phyloP scores from a whole-genome alignment of 1,284 basidiomycete genomes.

The Ganoderma lingzhi region DNA sequence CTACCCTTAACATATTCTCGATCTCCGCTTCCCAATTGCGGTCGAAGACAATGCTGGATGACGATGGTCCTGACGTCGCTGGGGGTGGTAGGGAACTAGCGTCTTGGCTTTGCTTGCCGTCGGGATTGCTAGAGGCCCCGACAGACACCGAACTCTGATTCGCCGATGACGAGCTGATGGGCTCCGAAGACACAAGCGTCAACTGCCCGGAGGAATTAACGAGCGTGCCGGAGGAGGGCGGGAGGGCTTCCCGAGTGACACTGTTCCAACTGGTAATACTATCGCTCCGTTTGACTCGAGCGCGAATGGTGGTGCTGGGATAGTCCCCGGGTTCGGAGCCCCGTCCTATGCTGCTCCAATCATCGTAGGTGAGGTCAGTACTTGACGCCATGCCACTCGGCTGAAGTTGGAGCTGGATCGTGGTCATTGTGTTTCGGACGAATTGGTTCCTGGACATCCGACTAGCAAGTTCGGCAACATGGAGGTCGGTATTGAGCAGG shows the following conservation, averaged over 20 bases:
- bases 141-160: conserved; percentile 58
- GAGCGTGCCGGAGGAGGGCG: conserved; percentile 42
- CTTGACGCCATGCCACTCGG: conserved; percentile 59
- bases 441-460: conserved; percentile 97
- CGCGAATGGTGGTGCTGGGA: conserved; percentile 51
- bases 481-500: conserved; percentile 96
- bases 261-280: conserved; percentile 87
- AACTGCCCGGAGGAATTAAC: conserved; percentile 42
- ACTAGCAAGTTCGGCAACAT: conserved; percentile 89
- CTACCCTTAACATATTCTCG: conserved; percentile 85
- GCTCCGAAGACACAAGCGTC: conserved; percentile 38
- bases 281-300: conserved; percentile 77
- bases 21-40: conserved; percentile 86
- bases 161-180: conserved; percentile 35
- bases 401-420: conserved; percentile 81
- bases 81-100: conserved; percentile 22
- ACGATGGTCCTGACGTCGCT: conserved; percentile 26
- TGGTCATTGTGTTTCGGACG: conserved; percentile 89
- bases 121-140: conserved; percentile 30
- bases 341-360: conserved; percentile 64
- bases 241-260: conserved; percentile 53
- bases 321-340: conserved; percentile 55
- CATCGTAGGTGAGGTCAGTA: conserved; percentile 74
- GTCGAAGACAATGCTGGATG: conserved; percentile 56
- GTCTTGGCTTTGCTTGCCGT: conserved; percentile 33